These are phyloP conservation scores for Phytophthora sojae DNA, from an alignment of 352 stramenopile species.

Conservation along the genomic window DNA sequence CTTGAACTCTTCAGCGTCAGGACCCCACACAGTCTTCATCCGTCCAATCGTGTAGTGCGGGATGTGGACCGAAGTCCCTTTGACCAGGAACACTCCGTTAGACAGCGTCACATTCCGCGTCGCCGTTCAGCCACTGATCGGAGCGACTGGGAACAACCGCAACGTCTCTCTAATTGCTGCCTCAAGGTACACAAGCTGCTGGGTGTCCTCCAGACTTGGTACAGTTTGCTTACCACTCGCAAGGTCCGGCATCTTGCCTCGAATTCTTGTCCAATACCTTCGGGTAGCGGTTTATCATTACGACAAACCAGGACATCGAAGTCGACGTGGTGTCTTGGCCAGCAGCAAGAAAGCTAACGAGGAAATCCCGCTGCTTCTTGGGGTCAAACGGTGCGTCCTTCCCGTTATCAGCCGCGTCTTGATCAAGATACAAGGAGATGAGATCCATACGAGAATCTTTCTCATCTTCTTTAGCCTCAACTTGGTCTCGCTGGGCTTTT, in stretches of 20 bases:
- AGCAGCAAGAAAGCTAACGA: conserved; percentile 72
- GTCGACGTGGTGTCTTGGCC: conserved; percentile 74
- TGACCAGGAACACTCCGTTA: conserved; percentile 56
- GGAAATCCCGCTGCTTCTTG: conserved; percentile 74
- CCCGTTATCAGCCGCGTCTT: conserved; percentile 25
- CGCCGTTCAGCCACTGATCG: conserved; percentile 55
- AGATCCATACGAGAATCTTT: conserved; percentile 33
- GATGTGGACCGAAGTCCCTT: conserved; percentile 49
- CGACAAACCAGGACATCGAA: conserved; percentile 67
- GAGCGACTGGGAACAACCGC: conserved; percentile 60
- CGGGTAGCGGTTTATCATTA: conserved; percentile 65
- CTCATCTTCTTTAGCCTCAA: conserved; percentile 5
- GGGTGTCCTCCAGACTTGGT: conserved; percentile 40
- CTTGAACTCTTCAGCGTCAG: conserved; percentile 56
- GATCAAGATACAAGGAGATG: conserved; percentile 55
- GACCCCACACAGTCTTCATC: conserved; percentile 53
- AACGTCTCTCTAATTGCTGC: conserved; percentile 59
- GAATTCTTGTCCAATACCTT: conserved; percentile 49
- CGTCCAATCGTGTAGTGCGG: conserved; percentile 53
- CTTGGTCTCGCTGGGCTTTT: conserved; percentile 1
- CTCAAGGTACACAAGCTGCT: conserved; percentile 55
- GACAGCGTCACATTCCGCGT: conserved; percentile 55
- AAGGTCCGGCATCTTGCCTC: conserved; percentile 55
- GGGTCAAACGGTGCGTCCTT: conserved; percentile 21
- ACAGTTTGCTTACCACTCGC: conserved; percentile 4